Evolutionary conservation across 2,329 filamentous ascomycete genomes (phyloP).

Genomic region (Lachnellula occidentalis): DNA sequence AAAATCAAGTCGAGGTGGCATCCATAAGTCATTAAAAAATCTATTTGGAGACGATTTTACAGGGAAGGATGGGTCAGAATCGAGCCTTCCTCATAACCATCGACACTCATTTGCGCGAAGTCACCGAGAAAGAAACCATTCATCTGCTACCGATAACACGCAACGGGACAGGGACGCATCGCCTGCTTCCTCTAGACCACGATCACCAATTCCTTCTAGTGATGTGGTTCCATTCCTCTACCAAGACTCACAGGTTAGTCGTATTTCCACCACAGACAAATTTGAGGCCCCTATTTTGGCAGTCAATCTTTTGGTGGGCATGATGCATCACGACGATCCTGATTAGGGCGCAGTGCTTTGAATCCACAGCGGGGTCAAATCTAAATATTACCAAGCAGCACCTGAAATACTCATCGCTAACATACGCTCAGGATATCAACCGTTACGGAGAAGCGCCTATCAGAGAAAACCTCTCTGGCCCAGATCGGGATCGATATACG

Average conservation of each 20-base stretch:
- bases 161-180: constrained; percentile 55
- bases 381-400: neutral
- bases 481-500: constrained; percentile 63
- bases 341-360: neutral
- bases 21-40: too few species aligned
- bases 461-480: constrained; percentile 61
- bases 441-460: constrained; percentile 75
- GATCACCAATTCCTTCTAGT: constrained; percentile 80
- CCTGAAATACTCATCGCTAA: constrained; percentile 3
- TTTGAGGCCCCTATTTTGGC: too few species aligned
- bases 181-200: constrained; percentile 68
- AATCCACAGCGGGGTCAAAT: constrained; percentile 21
- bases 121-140: constrained; percentile 75
- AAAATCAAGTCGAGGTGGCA: constrained; percentile 61
- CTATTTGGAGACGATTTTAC: constrained; percentile 87
- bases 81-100: constrained; percentile 44
- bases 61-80: constrained; percentile 68
- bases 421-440: constrained; percentile 57
- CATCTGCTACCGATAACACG: constrained; percentile 62
- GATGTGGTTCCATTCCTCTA: constrained; percentile 98
- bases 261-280: neutral
- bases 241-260: constrained; percentile 72
- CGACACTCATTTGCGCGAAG: constrained; percentile 49
- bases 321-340: too few species aligned
- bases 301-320: too few species aligned